Conservation (phyloP, 179 eudicot genomes). For the Silene coronaria region DNA sequence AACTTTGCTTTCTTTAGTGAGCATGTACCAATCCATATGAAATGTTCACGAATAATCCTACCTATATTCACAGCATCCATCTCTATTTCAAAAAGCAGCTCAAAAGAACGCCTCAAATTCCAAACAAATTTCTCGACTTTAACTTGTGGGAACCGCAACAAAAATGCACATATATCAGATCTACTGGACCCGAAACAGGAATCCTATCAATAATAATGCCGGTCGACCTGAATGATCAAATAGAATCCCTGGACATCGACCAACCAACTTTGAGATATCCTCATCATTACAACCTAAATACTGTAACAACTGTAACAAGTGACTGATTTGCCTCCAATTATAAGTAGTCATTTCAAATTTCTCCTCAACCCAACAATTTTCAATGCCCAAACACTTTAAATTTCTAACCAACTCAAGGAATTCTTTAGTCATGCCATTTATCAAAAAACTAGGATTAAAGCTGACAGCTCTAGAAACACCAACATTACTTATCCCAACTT, state of each 20-base stretch:
- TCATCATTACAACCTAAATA: slow-evolving; percentile 35
- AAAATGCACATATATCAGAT: slow-evolving; percentile 32
- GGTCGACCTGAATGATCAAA: slow-evolving; percentile 46
- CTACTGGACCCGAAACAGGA: slow-evolving; percentile 43
- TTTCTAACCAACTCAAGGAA: slow-evolving; percentile 29
- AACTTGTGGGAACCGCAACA: slow-evolving; percentile 23
- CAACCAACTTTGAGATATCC: slow-evolving; percentile 31
- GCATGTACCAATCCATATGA: slow-evolving; percentile 23
- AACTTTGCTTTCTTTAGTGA: background rate
- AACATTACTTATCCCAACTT: slow-evolving; percentile 40
- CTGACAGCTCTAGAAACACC: slow-evolving; percentile 38
- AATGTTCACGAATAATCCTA: slow-evolving; percentile 20
- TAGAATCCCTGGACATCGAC: slow-evolving; percentile 41
- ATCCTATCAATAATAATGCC: slow-evolving; percentile 38
- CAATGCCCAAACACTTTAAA: slow-evolving; percentile 43
- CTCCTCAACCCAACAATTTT: slow-evolving; percentile 39
- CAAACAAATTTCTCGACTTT: too few species aligned
- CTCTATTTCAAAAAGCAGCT: slow-evolving; percentile 41
- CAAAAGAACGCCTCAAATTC: slow-evolving; percentile 20
- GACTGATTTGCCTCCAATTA: slow-evolving; percentile 47
- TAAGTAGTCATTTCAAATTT: slow-evolving; percentile 34
- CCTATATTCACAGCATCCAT: slow-evolving; percentile 46
- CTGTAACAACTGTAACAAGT: slow-evolving; percentile 37
- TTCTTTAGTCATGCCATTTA: slow-evolving; percentile 30
- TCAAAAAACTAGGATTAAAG: slow-evolving; percentile 51